Evolutionary conservation across 192 early-diverging fungal genomes (phyloP), one percentile per base, ranked within the genome.

Genomic region (Gonapodya sp.): DNA sequence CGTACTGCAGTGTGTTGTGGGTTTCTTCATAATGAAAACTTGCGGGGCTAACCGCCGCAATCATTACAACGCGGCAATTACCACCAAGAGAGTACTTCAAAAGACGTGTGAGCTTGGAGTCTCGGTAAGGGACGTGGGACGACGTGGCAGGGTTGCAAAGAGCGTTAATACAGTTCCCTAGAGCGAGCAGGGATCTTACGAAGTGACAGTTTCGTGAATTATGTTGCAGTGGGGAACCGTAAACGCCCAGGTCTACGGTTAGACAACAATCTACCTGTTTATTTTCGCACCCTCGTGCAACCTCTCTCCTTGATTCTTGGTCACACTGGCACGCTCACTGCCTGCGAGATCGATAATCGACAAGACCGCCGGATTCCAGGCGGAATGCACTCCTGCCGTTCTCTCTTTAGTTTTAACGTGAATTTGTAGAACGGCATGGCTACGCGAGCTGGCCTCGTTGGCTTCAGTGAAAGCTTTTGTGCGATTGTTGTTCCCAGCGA

Each of bases 31-130:
- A 92, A 79, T 92, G 90, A 31, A 86, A 81, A 14, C 86, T 85
- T 14, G 88, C 87, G 1, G 93, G 92, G 18, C 91, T 91, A 34
- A 94, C 91, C 80, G 92, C 92, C 8, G 92, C 90, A 79, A 95
- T 93, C 94, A 95, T 95, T 8, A 92, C 92, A 1, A 90, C 91
- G n/a, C 88, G 87, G 83, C 93, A 93, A 84, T 95, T 94, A 18
- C 94, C 94, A 64, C 92, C 92, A 79, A 95, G 86, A 34, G 94
- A 93, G 80, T 89, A 81, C 82, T 94, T 93, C 33, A 93, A 82
- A 79, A 93, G 80, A 18, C 93, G 84, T 0, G 93, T 93, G 16
- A 94, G 86, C 81, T 94, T 94, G 16, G 89, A 89, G 82, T 94
- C 93, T 73, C 93, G 86, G 84, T 93, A 94, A 35, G 93, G 93